A percentile compares a stretch with the other conserved stretches of the same genome.
Conservation (phyloP, 192 early-diverging fungal species). For the Linnemannia elongata region DNA sequence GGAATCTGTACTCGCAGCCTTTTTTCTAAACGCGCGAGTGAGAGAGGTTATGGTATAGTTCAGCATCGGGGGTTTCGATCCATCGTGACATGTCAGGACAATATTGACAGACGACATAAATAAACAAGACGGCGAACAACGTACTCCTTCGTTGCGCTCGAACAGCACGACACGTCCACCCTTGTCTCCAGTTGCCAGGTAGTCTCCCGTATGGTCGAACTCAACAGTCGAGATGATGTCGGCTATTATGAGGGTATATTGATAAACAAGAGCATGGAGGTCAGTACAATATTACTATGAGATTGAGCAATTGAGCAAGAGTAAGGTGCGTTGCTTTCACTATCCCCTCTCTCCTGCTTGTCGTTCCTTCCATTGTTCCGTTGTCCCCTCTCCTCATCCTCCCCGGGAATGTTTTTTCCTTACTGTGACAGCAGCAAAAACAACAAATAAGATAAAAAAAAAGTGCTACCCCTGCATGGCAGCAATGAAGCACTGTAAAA, state of each 20-base stretch:
- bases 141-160: slow-evolving; percentile 96
- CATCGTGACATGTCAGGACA: not conserved
- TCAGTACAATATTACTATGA: not conserved
- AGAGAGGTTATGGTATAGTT: not conserved
- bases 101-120: not conserved
- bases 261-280: not conserved
- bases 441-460: not conserved
- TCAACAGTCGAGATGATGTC: slow-evolving; percentile 99
- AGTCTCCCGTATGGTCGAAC: slow-evolving; percentile 98
- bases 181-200: slow-evolving; percentile 97
- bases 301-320: not conserved
- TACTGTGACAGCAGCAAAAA: not conserved
- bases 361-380: not conserved
- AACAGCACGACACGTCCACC: slow-evolving; percentile 98
- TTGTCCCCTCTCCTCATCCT: not conserved
- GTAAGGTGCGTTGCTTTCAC: not conserved
- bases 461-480: not conserved
- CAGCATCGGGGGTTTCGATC: not conserved
- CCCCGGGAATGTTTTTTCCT: not conserved
- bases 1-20: slow-evolving; percentile 99
- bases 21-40: slow-evolving; percentile 79
- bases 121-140: slow-evolving; percentile 20
- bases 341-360: not conserved
- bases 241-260: slow-evolving; percentile 66
- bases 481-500: not conserved